phyloP scores from a whole-genome alignment of 1,284 basidiomycete genomes.

The Trichosporon faecale region DNA sequence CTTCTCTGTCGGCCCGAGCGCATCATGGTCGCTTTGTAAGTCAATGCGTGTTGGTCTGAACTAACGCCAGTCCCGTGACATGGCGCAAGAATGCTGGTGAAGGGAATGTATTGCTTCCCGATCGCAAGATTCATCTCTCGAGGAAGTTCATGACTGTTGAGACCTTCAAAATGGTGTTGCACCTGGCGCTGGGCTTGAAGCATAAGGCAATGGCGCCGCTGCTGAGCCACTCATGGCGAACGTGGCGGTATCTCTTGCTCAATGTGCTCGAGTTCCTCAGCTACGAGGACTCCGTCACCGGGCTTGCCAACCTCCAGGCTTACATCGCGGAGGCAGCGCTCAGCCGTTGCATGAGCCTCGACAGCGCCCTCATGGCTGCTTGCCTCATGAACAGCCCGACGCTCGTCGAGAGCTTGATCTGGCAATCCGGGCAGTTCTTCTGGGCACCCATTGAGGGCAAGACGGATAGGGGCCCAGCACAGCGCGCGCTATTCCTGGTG shows the following conservation, averaged over 20 bases:
- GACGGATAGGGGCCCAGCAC: neutral
- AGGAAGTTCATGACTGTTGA: neutral
- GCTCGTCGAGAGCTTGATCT: neutral
- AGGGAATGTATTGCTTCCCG: neutral
- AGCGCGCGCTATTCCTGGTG: neutral
- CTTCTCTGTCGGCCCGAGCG: neutral
- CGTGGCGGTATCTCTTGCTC: neutral
- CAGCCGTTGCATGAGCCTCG: neutral
- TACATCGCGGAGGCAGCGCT: neutral
- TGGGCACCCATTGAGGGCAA: neutral
- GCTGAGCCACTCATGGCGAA: neutral
- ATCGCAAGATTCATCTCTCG: neutral
- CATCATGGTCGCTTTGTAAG: neutral
- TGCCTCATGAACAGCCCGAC: neutral
- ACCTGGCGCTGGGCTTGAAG: neutral
- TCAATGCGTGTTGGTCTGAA: neutral
- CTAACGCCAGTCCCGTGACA: neutral
- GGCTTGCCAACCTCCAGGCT: neutral
- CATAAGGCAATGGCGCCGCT: neutral
- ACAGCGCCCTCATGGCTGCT: neutral
- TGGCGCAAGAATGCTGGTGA: neutral
- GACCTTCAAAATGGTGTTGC: neutral
- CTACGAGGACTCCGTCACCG: neutral
- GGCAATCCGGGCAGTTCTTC: neutral
- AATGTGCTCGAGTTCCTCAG: neutral